phyloP scores from a whole-genome alignment of 208 protist species.

The Wallacemonas sp. region DNA sequence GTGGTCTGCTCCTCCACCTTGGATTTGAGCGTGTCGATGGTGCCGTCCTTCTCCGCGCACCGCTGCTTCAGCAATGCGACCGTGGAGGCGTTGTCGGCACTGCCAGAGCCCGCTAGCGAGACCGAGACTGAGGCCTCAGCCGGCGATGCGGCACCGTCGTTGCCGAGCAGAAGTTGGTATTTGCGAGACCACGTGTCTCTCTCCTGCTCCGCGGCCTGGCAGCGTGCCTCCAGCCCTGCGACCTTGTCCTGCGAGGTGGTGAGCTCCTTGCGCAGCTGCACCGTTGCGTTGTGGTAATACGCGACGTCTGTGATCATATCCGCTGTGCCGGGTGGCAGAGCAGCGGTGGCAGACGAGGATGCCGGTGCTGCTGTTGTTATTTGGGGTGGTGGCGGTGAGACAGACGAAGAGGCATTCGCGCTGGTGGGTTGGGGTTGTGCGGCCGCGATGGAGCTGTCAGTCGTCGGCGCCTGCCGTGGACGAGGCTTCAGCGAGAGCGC shows the following conservation, averaged over 20 bases:
- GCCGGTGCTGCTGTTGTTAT: neutral
- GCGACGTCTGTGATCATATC: slow-evolving; percentile 27
- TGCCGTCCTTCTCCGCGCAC: slow-evolving; percentile 57
- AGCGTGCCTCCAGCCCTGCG: slow-evolving; percentile 38
- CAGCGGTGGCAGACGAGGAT: neutral
- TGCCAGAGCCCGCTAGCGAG: neutral
- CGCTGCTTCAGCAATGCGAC: slow-evolving; percentile 35
- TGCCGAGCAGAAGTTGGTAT: slow-evolving; percentile 48
- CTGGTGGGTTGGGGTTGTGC: too few species aligned
- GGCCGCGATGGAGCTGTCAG: neutral
- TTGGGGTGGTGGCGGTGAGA: too few species aligned
- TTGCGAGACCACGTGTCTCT: slow-evolving; percentile 41
- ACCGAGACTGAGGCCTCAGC: neutral
- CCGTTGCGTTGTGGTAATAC: slow-evolving; percentile 37
- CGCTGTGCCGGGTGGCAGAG: slow-evolving; percentile 7
- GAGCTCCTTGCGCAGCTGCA: slow-evolving; percentile 58
- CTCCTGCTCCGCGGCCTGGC: slow-evolving; percentile 34
- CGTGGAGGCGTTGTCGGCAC: neutral
- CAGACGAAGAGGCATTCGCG: too few species aligned
- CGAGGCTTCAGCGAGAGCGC: slow-evolving; percentile 43
- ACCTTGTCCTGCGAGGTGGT: slow-evolving; percentile 30
- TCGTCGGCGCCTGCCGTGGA: neutral
- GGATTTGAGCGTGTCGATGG: slow-evolving; percentile 45
- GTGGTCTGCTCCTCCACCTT: slow-evolving; percentile 46
- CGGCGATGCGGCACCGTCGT: slow-evolving; percentile 22